Evolutionary conservation across 768 basidiomycete species (phyloP).

Genomic region (Trametes meyenii): DNA sequence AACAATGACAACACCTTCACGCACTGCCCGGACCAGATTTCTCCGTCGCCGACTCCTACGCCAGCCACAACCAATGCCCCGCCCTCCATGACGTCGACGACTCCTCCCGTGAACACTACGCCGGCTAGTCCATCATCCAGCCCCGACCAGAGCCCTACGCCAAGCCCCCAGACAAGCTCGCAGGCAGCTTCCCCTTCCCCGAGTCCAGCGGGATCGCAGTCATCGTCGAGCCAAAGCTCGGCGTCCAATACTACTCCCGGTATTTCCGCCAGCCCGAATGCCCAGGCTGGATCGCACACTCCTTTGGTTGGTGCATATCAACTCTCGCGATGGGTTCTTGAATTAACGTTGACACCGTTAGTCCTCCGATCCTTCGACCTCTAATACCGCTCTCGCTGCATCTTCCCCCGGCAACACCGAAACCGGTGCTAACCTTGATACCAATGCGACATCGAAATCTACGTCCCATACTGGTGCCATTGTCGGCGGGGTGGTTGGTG

Average conservation of each 20-base stretch:
- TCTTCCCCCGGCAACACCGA: background rate
- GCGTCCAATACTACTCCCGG: no score
- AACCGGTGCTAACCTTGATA: background rate
- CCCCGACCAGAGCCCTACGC: background rate
- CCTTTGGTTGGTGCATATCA: no score
- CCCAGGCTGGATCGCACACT: no score
- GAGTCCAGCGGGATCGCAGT: no score
- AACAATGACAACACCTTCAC: slow-evolving; percentile 35
- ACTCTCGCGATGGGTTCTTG: no score
- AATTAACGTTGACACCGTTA: no score
- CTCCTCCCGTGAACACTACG: no score
- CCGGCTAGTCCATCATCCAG: background rate
- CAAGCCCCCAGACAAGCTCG: no score
- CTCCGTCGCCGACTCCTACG: background rate
- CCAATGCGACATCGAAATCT: background rate
- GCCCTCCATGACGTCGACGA: background rate
- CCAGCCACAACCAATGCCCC: background rate
- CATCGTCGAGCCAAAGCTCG: no score
- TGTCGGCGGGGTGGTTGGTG: slow-evolving; percentile 8
- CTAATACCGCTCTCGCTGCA: background rate
- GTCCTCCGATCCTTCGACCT: no score
- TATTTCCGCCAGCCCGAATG: no score
- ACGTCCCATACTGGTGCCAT: background rate
- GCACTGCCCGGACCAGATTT: slow-evolving; percentile 26
- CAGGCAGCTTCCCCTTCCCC: no score